These are phyloP conservation scores for Fusarium denticulatum DNA, from an alignment of 2,329 filamentous ascomycete genomes.

Conservation along the genomic window DNA sequence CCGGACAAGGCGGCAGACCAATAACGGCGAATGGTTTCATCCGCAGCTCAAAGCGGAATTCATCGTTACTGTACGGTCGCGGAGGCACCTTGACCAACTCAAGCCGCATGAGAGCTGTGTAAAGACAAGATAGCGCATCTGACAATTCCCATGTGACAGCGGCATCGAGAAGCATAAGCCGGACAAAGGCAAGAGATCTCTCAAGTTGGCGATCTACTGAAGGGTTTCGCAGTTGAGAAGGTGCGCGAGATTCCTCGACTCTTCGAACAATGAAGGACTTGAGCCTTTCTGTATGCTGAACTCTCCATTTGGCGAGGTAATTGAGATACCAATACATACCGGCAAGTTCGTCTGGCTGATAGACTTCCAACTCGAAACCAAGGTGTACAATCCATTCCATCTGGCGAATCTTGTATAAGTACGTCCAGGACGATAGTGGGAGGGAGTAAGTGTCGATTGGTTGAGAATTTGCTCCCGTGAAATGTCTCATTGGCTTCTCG, in stretches of 20 bases:
- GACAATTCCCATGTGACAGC: conserved; percentile 69
- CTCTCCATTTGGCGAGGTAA: conserved; percentile 73
- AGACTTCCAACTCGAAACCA: conserved; percentile 93
- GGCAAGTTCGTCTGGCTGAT: conserved; percentile 83
- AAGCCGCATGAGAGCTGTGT: conserved; percentile 71
- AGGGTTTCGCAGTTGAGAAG: conserved; percentile 27
- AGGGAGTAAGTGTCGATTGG: conserved; percentile 70
- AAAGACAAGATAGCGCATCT: conserved; percentile 68
- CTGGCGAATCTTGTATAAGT: conserved; percentile 87
- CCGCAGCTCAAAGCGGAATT: conserved; percentile 80
- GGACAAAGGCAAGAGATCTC: conserved; percentile 64
- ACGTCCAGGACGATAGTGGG: conserved; percentile 87
- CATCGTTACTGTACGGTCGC: conserved; percentile 73
- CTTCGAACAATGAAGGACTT: conserved; percentile 67
- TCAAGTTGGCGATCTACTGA: conserved; percentile 56
- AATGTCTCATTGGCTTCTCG: conserved; percentile 67
- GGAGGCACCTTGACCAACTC: conserved; percentile 60
- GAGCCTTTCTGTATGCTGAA: conserved; percentile 78
- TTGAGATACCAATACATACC: conserved; percentile 94
- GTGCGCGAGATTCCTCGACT: conserved; percentile 45
- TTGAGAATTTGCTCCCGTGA: conserved; percentile 46
- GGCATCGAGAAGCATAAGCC: conserved; percentile 71
- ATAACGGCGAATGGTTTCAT: conserved; percentile 85
- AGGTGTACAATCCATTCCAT: conserved; percentile 90
- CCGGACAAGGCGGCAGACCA: conserved; percentile 72